Percentiles rank a stretch among this genome's conserved stretches.
Evolutionary conservation across 2,329 filamentous ascomycete genomes (phyloP).

Genomic region (Colletotrichum liaoningense): DNA sequence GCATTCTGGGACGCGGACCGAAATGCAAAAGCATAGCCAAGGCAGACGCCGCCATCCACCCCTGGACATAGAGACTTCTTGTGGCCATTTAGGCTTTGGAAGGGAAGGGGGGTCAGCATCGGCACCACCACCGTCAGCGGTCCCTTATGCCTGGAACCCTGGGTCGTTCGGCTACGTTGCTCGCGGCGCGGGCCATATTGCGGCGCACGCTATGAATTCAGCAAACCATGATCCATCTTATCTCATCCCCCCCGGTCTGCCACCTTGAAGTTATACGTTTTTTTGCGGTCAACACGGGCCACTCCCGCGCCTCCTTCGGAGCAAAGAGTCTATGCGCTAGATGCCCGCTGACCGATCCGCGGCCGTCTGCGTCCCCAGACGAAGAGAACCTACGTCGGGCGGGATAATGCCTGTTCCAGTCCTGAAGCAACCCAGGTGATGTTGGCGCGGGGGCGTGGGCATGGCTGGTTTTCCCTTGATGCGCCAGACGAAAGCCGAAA

Average conservation of each 20-base stretch:
- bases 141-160: background rate
- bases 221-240: conserved; percentile 2
- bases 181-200: conserved; percentile 20
- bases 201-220: background rate
- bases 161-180: conserved; percentile 14
- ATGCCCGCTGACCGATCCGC: conserved; percentile 15
- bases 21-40: conserved; percentile 20
- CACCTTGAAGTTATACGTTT: background rate
- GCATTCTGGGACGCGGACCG: conserved; percentile 27
- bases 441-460: background rate
- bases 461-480: background rate
- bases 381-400: background rate
- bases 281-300: background rate
- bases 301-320: conserved; percentile 7
- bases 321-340: background rate
- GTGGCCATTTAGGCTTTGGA: background rate
- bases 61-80: background rate
- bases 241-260: conserved; percentile 16
- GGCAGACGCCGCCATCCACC: background rate
- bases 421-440: background rate
- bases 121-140: background rate
- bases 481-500: background rate
- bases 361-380: background rate
- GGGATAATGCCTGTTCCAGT: background rate
- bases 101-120: background rate